phyloP scores from a whole-genome alignment of 371 early-diverging fungal genomes.

The Mucor plumbeus region DNA sequence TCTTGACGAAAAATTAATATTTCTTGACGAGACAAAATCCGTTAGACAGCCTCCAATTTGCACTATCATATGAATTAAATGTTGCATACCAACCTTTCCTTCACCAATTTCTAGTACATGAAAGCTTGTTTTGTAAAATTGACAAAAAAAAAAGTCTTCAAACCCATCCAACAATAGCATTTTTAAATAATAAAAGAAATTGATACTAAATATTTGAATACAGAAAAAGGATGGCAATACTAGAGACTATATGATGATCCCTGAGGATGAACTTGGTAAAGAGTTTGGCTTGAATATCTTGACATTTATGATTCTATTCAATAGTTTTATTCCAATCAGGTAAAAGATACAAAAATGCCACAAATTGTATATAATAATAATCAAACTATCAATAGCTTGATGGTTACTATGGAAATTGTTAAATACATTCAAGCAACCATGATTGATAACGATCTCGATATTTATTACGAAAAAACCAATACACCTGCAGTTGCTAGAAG shows the following conservation, averaged over 20 bases:
- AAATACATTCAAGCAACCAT: constrained; percentile 81
- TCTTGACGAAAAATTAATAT: no score
- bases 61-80: no score
- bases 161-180: no score
- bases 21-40: no score
- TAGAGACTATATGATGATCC: constrained; percentile 8
- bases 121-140: no score
- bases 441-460: constrained; percentile 84
- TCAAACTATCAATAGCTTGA: constrained; percentile 55
- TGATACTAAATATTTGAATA: no score
- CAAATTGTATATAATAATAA: neutral
- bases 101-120: no score
- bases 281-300: constrained; percentile 75
- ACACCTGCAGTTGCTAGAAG: constrained; percentile 90
- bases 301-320: constrained; percentile 88
- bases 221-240: constrained; percentile 10
- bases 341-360: constrained; percentile 21
- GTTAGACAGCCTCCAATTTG: no score
- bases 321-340: constrained; percentile 92
- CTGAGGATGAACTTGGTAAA: constrained; percentile 31
- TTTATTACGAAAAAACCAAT: constrained; percentile 83
- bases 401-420: constrained; percentile 93
- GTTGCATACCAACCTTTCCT: no score
- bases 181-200: no score
- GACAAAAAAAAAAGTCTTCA: no score